Evolutionary conservation across 768 basidiomycete species (phyloP).

Genomic region (Vishniacozyma victoriae): DNA sequence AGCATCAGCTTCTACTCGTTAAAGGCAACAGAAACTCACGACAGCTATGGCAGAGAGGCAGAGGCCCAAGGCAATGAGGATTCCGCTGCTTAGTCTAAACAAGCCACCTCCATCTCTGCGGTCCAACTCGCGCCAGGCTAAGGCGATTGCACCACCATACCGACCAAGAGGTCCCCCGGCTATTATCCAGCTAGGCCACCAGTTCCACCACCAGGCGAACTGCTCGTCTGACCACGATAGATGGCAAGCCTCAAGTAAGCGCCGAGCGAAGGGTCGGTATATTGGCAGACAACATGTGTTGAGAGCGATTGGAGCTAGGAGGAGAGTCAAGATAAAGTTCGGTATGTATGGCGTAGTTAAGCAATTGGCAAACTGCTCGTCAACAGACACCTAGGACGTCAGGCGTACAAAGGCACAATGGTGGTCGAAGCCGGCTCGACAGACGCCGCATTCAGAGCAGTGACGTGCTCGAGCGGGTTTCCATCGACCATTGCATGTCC

Average conservation of each 20-base stretch:
- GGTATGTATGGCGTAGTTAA: slow-evolving; percentile 38
- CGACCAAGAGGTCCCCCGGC: slow-evolving; percentile 35
- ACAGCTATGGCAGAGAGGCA: slow-evolving; percentile 19
- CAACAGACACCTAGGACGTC: not conserved
- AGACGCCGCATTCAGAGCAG: slow-evolving; percentile 43
- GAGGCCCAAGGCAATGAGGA: slow-evolving; percentile 19
- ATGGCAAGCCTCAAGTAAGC: slow-evolving; percentile 8
- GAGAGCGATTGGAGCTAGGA: slow-evolving; percentile 33
- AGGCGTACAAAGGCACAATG: slow-evolving; percentile 45
- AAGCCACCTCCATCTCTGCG: slow-evolving; percentile 4
- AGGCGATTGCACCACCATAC: slow-evolving; percentile 20
- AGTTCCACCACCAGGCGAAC: slow-evolving; percentile 29
- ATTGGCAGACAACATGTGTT: slow-evolving; percentile 24
- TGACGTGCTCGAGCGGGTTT: slow-evolving; percentile 48
- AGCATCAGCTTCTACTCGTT: not conserved
- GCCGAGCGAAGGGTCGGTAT: slow-evolving; percentile 10
- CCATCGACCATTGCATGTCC: slow-evolving; percentile 42
- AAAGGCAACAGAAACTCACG: slow-evolving; percentile 14
- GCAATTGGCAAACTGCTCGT: slow-evolving; percentile 40
- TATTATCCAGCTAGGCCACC: slow-evolving; percentile 26
- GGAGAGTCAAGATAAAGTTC: slow-evolving; percentile 37
- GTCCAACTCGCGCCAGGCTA: slow-evolving; percentile 35
- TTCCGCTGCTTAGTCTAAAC: slow-evolving; percentile 14
- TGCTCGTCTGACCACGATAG: slow-evolving; percentile 5
- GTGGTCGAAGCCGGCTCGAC: slow-evolving; percentile 47